Base-by-base conservation (phyloP, 345 rosid genomes). In the Erodium maritimum region DNA sequence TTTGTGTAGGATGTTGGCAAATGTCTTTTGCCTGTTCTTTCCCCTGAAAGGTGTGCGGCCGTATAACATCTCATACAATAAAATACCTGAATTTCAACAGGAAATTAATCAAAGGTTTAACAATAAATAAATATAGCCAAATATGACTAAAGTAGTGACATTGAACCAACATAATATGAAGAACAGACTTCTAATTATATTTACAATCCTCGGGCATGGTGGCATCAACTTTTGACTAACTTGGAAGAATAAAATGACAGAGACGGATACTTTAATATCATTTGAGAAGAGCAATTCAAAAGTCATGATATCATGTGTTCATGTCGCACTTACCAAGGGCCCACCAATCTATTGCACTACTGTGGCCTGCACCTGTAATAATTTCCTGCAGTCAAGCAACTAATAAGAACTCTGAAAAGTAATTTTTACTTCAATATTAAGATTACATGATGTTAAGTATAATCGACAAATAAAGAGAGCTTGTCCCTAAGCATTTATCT, bases 41-140 rank as follows among this genome's bases (percentile, higher is more conserved):
- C 99, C 96, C 67, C 96, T 78, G 74, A 89, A 93, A 61, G 99
- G 95, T 22, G 96, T 93, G 5, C 96, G 94, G 5, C 96, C 99
- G n/a, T 88, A 93, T 46, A 93, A 76, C 95, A 93, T 93, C 82
- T 93, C 99, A 60, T 93, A 89, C 79, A 93, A 63, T 69, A 93
- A 73, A 59, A 89, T 82, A 61, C 99, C 99, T 93, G 73, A 60
- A 54, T 57, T 48, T 61, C 70, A 61, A 8, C 23, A 10, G 64
- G n/a, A 63, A 52, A 69, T 29, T 55, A 55, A 51, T 18, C 3
- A 29, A 29, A 52, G 25, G 24, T 12, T 18, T 19, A 45, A 55
- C 21, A 23, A 17, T 3, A 19, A 21, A 11, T 25, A 37, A n/a
- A 17, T n/a, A n/a, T n/a, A 19, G 20, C 53, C 19, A 17, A 29